Evolutionary conservation across 768 basidiomycete genomes (phyloP).

Genomic region (Gautieria morchelliformis): DNA sequence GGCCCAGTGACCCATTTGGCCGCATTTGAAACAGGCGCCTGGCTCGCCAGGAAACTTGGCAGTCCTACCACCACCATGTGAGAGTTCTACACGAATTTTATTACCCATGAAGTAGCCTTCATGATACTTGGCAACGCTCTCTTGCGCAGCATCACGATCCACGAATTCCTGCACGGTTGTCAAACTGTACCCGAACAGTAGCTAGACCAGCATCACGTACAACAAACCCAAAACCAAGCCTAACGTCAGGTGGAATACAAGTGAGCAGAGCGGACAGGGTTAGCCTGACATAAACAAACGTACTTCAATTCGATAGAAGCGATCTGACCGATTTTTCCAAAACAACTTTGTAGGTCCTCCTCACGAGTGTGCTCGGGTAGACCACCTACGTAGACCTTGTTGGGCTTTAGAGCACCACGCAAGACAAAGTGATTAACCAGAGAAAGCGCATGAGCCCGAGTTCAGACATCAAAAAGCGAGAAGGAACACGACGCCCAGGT

Average conservation of each 20-base stretch:
- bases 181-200: slow-evolving; percentile 9
- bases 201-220: slow-evolving; percentile 35
- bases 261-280: neutral
- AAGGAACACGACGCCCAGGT: slow-evolving; percentile 16
- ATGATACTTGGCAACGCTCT: slow-evolving; percentile 80
- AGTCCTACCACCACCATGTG: slow-evolving; percentile 73
- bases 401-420: slow-evolving; percentile 72
- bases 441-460: slow-evolving; percentile 41
- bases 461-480: slow-evolving; percentile 31
- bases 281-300: slow-evolving; percentile 19
- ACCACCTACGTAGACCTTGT: slow-evolving; percentile 89
- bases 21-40: slow-evolving; percentile 83
- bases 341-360: slow-evolving; percentile 79
- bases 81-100: slow-evolving; percentile 81
- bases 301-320: slow-evolving; percentile 77
- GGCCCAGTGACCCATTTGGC: slow-evolving; percentile 82
- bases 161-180: slow-evolving; percentile 62
- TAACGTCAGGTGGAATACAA: slow-evolving; percentile 19
- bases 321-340: slow-evolving; percentile 75
- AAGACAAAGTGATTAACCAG: slow-evolving; percentile 48
- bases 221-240: slow-evolving; percentile 85
- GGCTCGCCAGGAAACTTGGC: slow-evolving; percentile 80
- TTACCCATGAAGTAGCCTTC: slow-evolving; percentile 90
- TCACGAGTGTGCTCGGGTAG: slow-evolving; percentile 79
- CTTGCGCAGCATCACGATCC: slow-evolving; percentile 68